Base-by-base conservation (phyloP, 73 alveolate species). In the Symbiodinium pilosum region DNA sequence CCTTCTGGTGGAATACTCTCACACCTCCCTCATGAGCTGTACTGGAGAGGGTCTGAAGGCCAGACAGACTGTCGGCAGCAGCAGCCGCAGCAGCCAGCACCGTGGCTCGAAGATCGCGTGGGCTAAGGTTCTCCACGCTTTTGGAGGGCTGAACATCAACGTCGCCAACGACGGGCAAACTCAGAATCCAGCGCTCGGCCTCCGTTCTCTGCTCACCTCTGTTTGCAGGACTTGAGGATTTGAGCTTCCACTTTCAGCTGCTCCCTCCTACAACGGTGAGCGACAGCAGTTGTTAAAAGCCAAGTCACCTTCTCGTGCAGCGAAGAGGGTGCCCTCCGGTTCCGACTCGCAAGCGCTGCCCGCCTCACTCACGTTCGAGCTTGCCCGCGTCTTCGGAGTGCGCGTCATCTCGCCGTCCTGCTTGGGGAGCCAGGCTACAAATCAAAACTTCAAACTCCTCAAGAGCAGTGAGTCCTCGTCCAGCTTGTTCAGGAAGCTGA, bases 111-210 rank as follows among this genome's bases (percentile, higher is more conserved):
- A 64, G 81, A 26, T 64, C 81, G 38, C 38, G 18, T 14, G 81
- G 81, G 39, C 41, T 64, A 34, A 28, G 8, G 81, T 64, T 64
- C 41, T 64, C 81, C 38, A 64, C 39, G 39, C 38, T 64, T 38
- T 64, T 38, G 81, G 81, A 38, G 12, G 30, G 24, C 12, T 20
- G 30, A 26, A 64, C 81, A 28, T 64, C 81, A 14, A 64, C 85
- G 30, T 73, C 85, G 12, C 85, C 85, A 30, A 73, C 85, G 32
- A 73, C 85, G 24, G 85, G 85, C 85, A 73, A 43, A 43, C 85
- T 73, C 18, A 73, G 85, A 32, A 73, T 73, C 85, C 85, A 73
- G 44, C 85, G 43, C 24, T 73, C 85, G 2, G 44, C 43, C 43
- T 73, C 85, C 32, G 85, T 34, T 9, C 44, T 36, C 85, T 73